Evolutionary conservation across 768 basidiomycete species (phyloP).

Genomic region (Rhodotorula taiwanensis): DNA sequence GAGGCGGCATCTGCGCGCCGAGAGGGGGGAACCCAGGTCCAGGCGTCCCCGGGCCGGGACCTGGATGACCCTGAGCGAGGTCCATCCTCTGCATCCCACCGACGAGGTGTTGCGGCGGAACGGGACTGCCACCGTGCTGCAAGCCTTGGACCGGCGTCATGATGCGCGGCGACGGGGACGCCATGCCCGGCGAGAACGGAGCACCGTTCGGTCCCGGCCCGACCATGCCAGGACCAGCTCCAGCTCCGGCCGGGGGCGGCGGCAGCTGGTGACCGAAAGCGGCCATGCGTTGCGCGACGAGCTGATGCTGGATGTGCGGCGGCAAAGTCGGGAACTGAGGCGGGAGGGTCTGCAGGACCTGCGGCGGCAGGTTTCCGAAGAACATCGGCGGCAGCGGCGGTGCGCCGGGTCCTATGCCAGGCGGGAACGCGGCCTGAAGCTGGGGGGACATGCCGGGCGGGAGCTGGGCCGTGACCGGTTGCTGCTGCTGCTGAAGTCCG

Average conservation of each 20-base stretch:
- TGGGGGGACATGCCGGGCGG: slow-evolving; percentile 55
- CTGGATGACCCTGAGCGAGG: too few species aligned
- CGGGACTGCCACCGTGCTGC: neutral
- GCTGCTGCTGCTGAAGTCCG: slow-evolving; percentile 51
- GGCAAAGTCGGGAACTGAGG: neutral
- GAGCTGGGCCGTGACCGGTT: slow-evolving; percentile 57
- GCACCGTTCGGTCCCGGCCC: neutral
- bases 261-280: slow-evolving; percentile 2
- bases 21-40: slow-evolving; percentile 20
- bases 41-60: neutral
- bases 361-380: slow-evolving; percentile 9
- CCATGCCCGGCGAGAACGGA: neutral
- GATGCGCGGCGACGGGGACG: neutral
- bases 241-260: neutral
- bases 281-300: neutral
- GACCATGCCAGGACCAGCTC: neutral
- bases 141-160: neutral
- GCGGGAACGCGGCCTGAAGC: slow-evolving; percentile 65
- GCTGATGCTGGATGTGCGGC: slow-evolving; percentile 8
- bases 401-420: slow-evolving; percentile 57
- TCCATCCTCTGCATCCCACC: too few species aligned
- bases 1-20: neutral
- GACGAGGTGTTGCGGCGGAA: neutral
- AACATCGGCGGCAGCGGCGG: slow-evolving; percentile 15
- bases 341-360: neutral